Base-by-base conservation (phyloP, 2,329 filamentous ascomycete species). In the Aureobasidium sp. region DNA sequence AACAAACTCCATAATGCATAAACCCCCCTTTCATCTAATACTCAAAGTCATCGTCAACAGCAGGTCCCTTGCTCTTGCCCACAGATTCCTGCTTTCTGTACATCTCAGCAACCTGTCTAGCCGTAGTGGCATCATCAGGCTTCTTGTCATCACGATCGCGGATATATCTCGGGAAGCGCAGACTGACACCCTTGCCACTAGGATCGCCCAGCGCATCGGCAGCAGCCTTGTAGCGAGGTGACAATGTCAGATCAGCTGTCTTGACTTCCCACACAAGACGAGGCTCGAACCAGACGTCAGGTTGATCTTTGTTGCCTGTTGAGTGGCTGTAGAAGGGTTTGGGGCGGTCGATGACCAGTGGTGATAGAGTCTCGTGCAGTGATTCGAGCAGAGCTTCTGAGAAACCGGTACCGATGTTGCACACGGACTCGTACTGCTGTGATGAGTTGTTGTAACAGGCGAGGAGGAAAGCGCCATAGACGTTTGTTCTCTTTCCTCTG, bases 371-470 rank as follows among this genome's bases (percentile, higher is more conserved):
- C 29, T 83, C 79, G 78, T 97, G 86, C 15, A 97, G 81, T 39
- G 92, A 88, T 69, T 95, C 89, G n/a, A 99, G 87, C 2, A 93
- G 82, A n/a, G 87, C 89, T 75, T 99, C 94, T 0, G 88, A 93
- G 77, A 99, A 99, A 2, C 94, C 94, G 0, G 94, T 99, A 67
- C 94, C 94, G 69, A 99, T 97, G 74, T 99, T 99, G 83, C 94
- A 99, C 2, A 99, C 87, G 0, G 91, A 95, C 75, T 99, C 94
- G 77, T 96, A 99, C 1, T 81, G 86, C 64, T 99, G 90, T 1
- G 82, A 85, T 55, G 76, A 80, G 0, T 88, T 78, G 74, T 97
- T 97, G 79, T 95, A 96, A 75, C 93, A 97, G 5, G 93, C 94
- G 4, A 99, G 84, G 16, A 97, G 81, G 80, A 99, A 99, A 7